These are phyloP conservation scores for Hymenoscyphus albidus DNA, from an alignment of 2,329 filamentous ascomycete species.

Conservation along the genomic window DNA sequence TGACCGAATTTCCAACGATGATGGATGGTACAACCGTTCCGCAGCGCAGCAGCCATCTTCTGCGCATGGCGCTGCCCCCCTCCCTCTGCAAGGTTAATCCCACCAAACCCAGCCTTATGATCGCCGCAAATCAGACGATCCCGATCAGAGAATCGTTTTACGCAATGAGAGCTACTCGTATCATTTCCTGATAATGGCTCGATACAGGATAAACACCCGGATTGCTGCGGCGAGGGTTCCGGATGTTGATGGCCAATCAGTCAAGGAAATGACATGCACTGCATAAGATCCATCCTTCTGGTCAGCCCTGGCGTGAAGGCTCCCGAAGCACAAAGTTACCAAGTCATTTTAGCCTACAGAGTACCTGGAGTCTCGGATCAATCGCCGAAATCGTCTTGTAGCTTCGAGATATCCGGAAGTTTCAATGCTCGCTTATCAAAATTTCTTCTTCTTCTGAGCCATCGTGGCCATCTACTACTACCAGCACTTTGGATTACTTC, in stretches of 20 bases:
- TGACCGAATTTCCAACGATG: not conserved
- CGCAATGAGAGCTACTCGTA: not conserved
- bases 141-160: not conserved
- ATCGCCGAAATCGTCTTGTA: not conserved
- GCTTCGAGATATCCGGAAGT: not conserved
- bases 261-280: not conserved
- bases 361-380: not conserved
- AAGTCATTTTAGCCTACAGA: not conserved
- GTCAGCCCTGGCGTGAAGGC: slow-evolving; percentile 6
- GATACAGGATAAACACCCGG: not conserved
- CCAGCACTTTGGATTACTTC: not conserved
- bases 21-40: not conserved
- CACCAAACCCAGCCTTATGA: slow-evolving; percentile 1
- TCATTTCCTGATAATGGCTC: not conserved
- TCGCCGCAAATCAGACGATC: slow-evolving; percentile 1
- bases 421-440: not conserved
- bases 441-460: not conserved
- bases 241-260: not conserved
- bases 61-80: not conserved
- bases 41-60: not conserved
- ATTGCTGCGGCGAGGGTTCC: slow-evolving; percentile 6
- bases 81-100: not conserved
- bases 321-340: not conserved
- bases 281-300: not conserved
- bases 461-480: not conserved